Base-by-base conservation (phyloP, 441 rosid genomes). In the Adansonia rubrostipa region DNA sequence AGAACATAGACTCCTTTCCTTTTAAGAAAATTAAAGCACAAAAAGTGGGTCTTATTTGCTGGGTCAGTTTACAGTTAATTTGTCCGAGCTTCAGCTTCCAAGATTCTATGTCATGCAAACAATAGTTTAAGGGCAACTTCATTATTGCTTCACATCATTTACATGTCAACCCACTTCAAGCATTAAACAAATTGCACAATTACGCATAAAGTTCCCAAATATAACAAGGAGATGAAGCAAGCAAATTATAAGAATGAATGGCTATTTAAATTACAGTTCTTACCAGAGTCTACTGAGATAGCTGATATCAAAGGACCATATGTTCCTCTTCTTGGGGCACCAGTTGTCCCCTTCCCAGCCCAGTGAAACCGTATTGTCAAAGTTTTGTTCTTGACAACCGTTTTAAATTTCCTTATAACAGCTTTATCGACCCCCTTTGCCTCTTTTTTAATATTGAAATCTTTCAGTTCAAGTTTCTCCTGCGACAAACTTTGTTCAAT, bases 221-320 rank as follows among this genome's bases (percentile, higher is more conserved):
- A 9, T 70, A 70, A 48, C 48, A 0, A 9, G 15, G 61, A 53
- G 48, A 36, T 51, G 2, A 24, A 28, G 24, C 64, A 10, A 33
- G 53, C n/a, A 50, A 17, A 15, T 2, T 11, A 5, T 58, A 56
- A 7, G 36, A 73, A 78, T n/a, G 60, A 47, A n/a, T 8, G 11
- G 33, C 44, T 42, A 24, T 45, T 13, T 28, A 19, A 10, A 64
- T 9, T 8, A 24, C n/a, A 9, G 36, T 5, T 64, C 84, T 75
- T 60, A 85, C 86, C 61, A 6, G 80, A 63, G 6, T 74, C 79
- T 44, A 83, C 72, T 17, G 86, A 83, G 77, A 85, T 78, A 33
- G 86, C 84, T 24, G 88, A 83, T 67, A 85, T 67, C 7, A 85
- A 74, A 0, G 86, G 88, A 40, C 88, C 88, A 78, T 85, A 83